Conservation (phyloP, 805 yeast species). For the Grigorovia jiainica region DNA sequence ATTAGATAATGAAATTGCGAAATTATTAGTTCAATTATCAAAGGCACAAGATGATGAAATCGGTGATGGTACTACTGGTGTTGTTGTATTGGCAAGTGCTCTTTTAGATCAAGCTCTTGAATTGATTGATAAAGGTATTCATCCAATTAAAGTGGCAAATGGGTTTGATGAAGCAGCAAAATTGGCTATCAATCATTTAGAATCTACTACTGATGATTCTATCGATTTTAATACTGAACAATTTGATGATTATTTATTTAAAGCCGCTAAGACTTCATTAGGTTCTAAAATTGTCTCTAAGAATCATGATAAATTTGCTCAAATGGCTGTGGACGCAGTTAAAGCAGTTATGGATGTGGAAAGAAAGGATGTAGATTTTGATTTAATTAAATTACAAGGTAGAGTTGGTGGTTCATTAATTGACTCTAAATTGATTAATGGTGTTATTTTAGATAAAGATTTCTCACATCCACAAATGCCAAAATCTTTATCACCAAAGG, state of each 20-base stretch:
- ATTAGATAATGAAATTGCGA: constrained; percentile 91
- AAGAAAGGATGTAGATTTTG: constrained; percentile 94
- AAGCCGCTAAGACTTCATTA: constrained; percentile 88
- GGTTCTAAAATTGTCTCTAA: constrained; percentile 95
- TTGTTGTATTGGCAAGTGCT: constrained; percentile 92
- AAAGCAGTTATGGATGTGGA: constrained; percentile 84
- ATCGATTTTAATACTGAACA: constrained; percentile 20
- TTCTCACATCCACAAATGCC: constrained; percentile 99
- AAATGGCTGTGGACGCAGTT: constrained; percentile 96
- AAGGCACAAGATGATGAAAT: constrained; percentile 96
- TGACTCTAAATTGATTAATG: constrained; percentile 76
- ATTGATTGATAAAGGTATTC: constrained; percentile 92
- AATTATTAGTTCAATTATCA: constrained; percentile 84
- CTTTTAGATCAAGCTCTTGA: constrained; percentile 89
- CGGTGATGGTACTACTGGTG: constrained; percentile 99
- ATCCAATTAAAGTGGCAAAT: constrained; percentile 92
- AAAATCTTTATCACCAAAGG: constrained; percentile 40
- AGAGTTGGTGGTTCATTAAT: constrained; percentile 90
- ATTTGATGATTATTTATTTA: constrained; percentile 48
- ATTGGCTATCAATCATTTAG: constrained; percentile 72
- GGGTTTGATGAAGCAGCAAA: constrained; percentile 97
- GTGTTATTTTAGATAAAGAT: constrained; percentile 92
- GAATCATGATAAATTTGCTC: constrained; percentile 85
- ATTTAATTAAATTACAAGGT: constrained; percentile 88
- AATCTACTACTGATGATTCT: constrained; percentile 62